These are phyloP conservation scores for Euphorbia pulcherrima DNA, from an alignment of 345 rosid species.

Conservation along the genomic window DNA sequence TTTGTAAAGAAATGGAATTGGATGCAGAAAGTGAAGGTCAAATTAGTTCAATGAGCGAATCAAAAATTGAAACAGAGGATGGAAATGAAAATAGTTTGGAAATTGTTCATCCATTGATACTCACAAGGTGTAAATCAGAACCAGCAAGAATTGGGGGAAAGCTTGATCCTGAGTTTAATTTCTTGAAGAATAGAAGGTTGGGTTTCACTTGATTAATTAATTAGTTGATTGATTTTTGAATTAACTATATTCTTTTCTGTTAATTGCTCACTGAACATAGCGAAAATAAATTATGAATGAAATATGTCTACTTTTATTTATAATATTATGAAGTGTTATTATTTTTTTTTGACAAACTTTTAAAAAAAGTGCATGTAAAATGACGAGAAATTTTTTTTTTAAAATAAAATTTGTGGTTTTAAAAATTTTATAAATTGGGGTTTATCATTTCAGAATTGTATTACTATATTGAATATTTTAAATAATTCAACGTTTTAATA, in stretches of 20 bases:
- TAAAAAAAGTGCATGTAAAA: too few species aligned
- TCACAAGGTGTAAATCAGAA: constrained; percentile 79
- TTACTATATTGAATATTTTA: too few species aligned
- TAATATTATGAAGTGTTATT: background rate
- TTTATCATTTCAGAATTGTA: too few species aligned
- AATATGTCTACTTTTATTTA: background rate
- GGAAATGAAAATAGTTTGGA: constrained; percentile 22
- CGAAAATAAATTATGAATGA: background rate
- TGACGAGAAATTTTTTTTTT: too few species aligned
- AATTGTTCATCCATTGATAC: constrained; percentile 32
- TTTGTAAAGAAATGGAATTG: constrained; percentile 21
- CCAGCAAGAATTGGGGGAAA: constrained; percentile 67
- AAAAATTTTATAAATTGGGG: too few species aligned
- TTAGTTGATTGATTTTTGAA: background rate
- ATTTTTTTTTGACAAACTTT: too few species aligned
- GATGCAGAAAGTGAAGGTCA: constrained; percentile 29
- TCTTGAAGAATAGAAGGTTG: constrained; percentile 56
- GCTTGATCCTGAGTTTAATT: constrained; percentile 43
- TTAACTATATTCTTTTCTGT: background rate
- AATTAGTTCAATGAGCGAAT: constrained; percentile 20
- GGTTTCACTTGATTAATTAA: constrained; percentile 47
- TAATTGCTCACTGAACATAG: constrained; percentile 18
- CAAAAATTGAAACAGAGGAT: constrained; percentile 7
- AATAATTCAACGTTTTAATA: too few species aligned
- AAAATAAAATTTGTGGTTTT: too few species aligned